These are phyloP conservation scores for Fraxinus baroniana DNA, from an alignment of 305 asterid genomes.

Conservation along the genomic window DNA sequence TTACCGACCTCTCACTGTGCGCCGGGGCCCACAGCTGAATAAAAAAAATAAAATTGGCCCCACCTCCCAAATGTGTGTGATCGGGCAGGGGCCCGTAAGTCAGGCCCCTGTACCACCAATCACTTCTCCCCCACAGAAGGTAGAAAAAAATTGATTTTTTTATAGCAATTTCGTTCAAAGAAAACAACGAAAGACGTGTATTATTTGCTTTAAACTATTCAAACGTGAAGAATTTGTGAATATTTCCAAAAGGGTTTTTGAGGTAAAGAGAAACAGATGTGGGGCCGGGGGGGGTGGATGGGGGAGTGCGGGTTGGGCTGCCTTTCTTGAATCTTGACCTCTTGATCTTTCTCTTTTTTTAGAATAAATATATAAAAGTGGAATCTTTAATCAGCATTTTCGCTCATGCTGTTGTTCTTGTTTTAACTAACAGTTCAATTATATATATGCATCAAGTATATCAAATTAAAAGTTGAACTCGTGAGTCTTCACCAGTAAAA, in stretches of 20 bases:
- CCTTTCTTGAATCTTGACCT: slow-evolving; percentile 40
- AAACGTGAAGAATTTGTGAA: neutral
- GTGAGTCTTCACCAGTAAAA: neutral
- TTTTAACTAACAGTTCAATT: neutral
- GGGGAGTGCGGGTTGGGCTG: slow-evolving; percentile 16
- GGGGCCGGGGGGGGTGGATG: neutral
- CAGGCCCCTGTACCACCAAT: no score
- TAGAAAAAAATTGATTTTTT: neutral
- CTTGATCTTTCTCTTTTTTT: slow-evolving; percentile 11
- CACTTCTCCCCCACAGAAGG: neutral
- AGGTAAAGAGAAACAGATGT: neutral
- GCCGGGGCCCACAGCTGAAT: no score
- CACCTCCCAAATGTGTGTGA: no score
- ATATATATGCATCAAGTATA: neutral
- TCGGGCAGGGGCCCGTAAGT: no score
- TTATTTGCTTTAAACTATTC: neutral
- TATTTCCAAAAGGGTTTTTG: neutral
- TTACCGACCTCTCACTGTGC: no score
- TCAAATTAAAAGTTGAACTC: neutral
- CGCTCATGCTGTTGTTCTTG: neutral
- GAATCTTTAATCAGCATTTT: slow-evolving; percentile 5
- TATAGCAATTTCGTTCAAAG: neutral
- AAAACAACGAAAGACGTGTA: neutral
- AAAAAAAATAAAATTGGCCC: no score
- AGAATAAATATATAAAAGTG: neutral